phyloP scores from a whole-genome alignment of 148 eudicot genomes.

The Suaeda aralocaspica region DNA sequence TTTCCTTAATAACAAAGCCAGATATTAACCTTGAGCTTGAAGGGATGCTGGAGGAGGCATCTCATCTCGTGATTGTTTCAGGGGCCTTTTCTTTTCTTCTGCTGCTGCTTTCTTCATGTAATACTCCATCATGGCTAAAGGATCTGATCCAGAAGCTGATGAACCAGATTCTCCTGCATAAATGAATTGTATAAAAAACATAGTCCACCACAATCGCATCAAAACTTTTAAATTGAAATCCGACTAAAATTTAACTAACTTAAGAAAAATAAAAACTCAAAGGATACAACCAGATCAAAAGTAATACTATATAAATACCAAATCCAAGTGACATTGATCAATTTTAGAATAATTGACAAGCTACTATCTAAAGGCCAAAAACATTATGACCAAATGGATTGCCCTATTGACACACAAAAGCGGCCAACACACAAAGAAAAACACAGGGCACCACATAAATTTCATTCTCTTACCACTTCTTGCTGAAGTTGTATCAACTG shows the following conservation, averaged over 20 bases:
- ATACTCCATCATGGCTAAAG: constrained; percentile 94
- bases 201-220: no score
- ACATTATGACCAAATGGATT: no score
- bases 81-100: constrained; percentile 77
- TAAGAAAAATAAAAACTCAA: no score
- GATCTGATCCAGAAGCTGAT: constrained; percentile 57
- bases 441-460: neutral
- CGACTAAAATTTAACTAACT: no score
- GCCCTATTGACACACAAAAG: no score
- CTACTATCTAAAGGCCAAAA: no score
- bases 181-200: neutral
- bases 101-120: constrained; percentile 90
- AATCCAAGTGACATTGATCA: no score
- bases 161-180: constrained; percentile 54
- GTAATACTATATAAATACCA: no score
- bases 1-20: constrained; percentile 2
- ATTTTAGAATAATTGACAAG: no score
- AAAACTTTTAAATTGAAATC: no score
- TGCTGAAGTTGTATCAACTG: constrained; percentile 38
- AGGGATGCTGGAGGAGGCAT: constrained; percentile 99
- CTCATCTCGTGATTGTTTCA: constrained; percentile 82
- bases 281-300: no score
- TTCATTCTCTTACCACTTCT: constrained; percentile 40
- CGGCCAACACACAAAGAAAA: neutral
- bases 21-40: constrained; percentile 68